Percentiles rank a stretch among this genome's conserved stretches.
These are phyloP conservation scores for Neonectria magnoliae DNA, from an alignment of 2,329 filamentous ascomycete genomes.

Conservation along the genomic window DNA sequence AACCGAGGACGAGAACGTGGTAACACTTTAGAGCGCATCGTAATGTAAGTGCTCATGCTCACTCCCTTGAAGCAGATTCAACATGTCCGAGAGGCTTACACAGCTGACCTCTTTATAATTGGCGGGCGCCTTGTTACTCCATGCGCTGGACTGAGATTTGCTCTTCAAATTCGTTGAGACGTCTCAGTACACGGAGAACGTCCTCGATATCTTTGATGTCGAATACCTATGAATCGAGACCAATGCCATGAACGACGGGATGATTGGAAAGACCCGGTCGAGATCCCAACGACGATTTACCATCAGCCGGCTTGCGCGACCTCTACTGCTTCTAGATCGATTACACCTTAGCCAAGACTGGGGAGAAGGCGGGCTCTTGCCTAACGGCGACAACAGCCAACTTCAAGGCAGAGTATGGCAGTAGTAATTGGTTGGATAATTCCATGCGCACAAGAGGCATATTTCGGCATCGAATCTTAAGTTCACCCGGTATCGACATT, in stretches of 20 bases:
- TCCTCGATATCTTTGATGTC: neutral
- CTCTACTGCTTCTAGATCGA: slow-evolving; percentile 11
- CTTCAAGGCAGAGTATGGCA: neutral
- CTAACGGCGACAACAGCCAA: neutral
- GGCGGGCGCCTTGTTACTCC: neutral
- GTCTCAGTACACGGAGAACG: neutral
- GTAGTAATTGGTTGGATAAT: neutral
- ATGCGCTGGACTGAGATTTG: neutral
- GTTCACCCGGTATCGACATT: neutral
- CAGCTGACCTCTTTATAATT: neutral
- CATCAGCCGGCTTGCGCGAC: neutral
- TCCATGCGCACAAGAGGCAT: neutral
- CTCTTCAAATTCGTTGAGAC: slow-evolving; percentile 1
- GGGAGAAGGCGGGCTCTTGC: neutral
- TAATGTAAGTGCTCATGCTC: neutral
- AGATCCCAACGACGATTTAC: neutral
- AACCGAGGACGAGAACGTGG: no score
- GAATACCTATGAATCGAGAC: neutral
- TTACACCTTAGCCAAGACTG: neutral
- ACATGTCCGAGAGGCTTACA: neutral
- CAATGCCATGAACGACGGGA: neutral
- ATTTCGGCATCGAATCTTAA: slow-evolving; percentile 2
- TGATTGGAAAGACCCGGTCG: neutral
- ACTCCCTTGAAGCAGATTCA: neutral
- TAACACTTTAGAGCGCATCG: neutral